A percentile compares a stretch with the other conserved stretches of the same genome.
Conservation (phyloP, 148 eudicot species). For the Cornus suecica region DNA sequence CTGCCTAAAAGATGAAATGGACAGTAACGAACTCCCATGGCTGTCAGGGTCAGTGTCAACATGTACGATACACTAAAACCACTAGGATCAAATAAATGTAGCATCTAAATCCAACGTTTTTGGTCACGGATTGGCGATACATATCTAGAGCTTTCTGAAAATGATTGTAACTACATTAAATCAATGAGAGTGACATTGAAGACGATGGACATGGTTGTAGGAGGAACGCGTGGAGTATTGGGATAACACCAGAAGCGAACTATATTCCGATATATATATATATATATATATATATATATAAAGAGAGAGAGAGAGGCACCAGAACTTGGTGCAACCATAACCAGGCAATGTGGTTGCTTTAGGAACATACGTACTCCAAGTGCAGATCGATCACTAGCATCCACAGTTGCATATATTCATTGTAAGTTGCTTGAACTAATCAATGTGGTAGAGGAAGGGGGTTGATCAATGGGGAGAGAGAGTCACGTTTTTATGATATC, state of each 20-base stretch:
- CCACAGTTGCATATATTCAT: too few relatives aligned
- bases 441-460: neutral
- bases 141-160: neutral
- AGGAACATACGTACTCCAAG: neutral
- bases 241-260: too few relatives aligned
- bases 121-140: neutral
- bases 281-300: too few relatives aligned
- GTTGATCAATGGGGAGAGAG: neutral
- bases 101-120: too few relatives aligned
- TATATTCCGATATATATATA: too few relatives aligned
- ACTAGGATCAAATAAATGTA: neutral
- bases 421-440: neutral
- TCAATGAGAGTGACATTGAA: too few relatives aligned
- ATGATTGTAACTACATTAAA: neutral
- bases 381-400: neutral
- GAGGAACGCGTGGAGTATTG: neutral
- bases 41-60: too few relatives aligned
- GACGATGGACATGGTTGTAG: neutral
- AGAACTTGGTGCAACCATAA: neutral
- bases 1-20: too few relatives aligned
- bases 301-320: neutral
- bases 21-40: too few relatives aligned
- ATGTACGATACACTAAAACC: too few relatives aligned
- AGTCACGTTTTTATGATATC: too few relatives aligned
- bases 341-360: slow-evolving; percentile 8